phyloP scores from a whole-genome alignment of 768 basidiomycete genomes.

The Pleurotus tuber-regium region DNA sequence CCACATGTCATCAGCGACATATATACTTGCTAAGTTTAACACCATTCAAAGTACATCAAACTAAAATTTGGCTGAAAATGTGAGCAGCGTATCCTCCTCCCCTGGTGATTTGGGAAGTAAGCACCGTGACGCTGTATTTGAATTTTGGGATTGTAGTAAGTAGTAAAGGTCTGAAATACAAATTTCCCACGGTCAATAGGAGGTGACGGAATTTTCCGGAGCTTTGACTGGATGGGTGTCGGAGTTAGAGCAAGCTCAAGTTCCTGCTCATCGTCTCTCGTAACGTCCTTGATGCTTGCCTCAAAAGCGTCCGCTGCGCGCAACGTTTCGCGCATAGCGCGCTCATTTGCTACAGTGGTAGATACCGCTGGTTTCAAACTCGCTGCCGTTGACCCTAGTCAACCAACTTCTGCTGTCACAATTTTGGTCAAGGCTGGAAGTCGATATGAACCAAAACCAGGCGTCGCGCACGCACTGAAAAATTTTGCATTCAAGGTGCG shows the following conservation, averaged over 20 bases:
- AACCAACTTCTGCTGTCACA: slow-evolving; percentile 83
- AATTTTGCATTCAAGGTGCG: slow-evolving; percentile 99
- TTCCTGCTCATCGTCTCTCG: slow-evolving; percentile 24
- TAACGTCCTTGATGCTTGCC: slow-evolving; percentile 52
- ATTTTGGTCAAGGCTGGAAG: slow-evolving; percentile 92
- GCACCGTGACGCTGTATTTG: no score
- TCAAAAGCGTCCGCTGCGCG: slow-evolving; percentile 59
- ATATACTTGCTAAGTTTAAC: no score
- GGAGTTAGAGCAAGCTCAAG: slow-evolving; percentile 19
- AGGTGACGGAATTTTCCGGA: slow-evolving; percentile 1
- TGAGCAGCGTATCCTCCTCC: no score
- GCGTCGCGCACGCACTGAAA: slow-evolving; percentile 92
- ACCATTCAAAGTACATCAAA: no score
- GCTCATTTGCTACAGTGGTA: slow-evolving; percentile 80
- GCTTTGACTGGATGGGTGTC: neutral
- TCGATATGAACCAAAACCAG: slow-evolving; percentile 84
- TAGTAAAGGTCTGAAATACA: no score
- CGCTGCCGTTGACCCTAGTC: slow-evolving; percentile 78
- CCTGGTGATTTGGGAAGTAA: slow-evolving; percentile 9
- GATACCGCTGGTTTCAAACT: slow-evolving; percentile 83
- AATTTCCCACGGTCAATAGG: neutral
- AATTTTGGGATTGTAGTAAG: no score
- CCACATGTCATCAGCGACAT: no score
- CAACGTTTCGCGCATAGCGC: slow-evolving; percentile 55
- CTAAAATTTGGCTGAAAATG: no score